Base-by-base conservation (phyloP, 108 stramenopile species). In the Skeletonema menzelii region DNA sequence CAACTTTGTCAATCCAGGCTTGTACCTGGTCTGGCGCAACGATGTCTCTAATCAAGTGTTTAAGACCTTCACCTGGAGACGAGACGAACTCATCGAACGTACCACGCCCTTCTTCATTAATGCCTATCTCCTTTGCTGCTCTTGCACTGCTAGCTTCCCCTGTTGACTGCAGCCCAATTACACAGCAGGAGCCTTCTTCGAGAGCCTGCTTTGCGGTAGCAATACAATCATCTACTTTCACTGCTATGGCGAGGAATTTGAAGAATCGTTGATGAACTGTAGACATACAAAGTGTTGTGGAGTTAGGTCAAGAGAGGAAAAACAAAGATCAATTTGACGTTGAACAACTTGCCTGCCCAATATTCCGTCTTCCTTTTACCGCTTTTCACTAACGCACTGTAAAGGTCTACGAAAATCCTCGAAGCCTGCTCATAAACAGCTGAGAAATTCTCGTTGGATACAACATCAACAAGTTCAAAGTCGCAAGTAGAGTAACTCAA, bases 91-190 rank as follows among this genome's bases (percentile, higher is more conserved):
- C 55, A 60, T 70, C 71, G 38, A 76, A 57, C 1, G 53, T 27
- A 4, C 24, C 74, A 20, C 38, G 59, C 14, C 37, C 46, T n/a
- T 77, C 56, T 27, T 77, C 76, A 37, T 64, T 57, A 10, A 77
- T n/a, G 1, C 80, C 80, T 3, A 65, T 49, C 11, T 59, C 65
- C 38, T 55, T 56, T 2, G 81, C 81, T 13, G 81, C 76, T 12
- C 66, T 66, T 34, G 72, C 37, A 31, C 71, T 47, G 59, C 62
- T 71, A 34, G 87, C 86, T 80, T 90, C 88, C 5, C 88, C 87
- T 5, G 90, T 91, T 46, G 75, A 72, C 56, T 88, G 89, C 5
- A 91, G 80, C 5, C 89, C 89, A 40, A 91, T 91, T 10, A 91
- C 78, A 34, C 82, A 83, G 65, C 86, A 87, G 40, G 82, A 32